phyloP scores from a whole-genome alignment of 352 stramenopile species.

The Phytophthora podocarpi region DNA sequence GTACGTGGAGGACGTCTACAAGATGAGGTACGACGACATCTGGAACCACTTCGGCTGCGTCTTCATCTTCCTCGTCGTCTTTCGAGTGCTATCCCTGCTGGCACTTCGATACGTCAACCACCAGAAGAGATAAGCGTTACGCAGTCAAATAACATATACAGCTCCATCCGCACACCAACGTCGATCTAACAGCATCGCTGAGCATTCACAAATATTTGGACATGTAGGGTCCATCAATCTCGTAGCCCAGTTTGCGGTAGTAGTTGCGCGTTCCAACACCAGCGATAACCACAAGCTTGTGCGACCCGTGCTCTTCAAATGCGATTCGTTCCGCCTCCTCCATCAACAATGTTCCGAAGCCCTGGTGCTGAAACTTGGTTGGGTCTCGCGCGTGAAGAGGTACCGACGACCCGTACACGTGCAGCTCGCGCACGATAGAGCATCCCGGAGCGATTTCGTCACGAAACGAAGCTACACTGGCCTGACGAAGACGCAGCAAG shows the following conservation, averaged over 20 bases:
- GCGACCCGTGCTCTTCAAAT: conserved; percentile 93
- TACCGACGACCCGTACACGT: conserved; percentile 98
- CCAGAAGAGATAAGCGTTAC: conserved; percentile 36
- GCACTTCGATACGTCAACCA: conserved; percentile 44
- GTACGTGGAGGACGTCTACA: conserved; percentile 35
- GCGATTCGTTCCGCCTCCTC: conserved; percentile 97
- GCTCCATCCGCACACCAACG: conserved; percentile 2
- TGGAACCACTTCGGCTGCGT: conserved; percentile 27
- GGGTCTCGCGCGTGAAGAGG: conserved; percentile 93
- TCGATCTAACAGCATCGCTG: too few species aligned
- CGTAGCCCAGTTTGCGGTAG: conserved; percentile 97
- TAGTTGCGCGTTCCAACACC: conserved; percentile 96
- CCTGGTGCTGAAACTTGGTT: conserved; percentile 97
- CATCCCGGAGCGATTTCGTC: conserved; percentile 70
- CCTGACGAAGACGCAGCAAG: conserved; percentile 93
- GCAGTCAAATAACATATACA: conserved; percentile 5
- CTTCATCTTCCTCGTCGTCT: conserved; percentile 38
- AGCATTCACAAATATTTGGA: conserved; percentile 87
- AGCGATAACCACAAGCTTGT: conserved; percentile 97
- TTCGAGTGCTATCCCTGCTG: conserved; percentile 35
- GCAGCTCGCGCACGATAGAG: conserved; percentile 90
- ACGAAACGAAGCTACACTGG: conserved; percentile 81
- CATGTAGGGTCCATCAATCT: conserved; percentile 97
- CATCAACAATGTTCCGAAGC: conserved; percentile 97
- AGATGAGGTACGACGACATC: conserved; percentile 40